Evolutionary conservation across 2,329 filamentous ascomycete genomes (phyloP).

Genomic region (Purpureocillium takamizusanense): DNA sequence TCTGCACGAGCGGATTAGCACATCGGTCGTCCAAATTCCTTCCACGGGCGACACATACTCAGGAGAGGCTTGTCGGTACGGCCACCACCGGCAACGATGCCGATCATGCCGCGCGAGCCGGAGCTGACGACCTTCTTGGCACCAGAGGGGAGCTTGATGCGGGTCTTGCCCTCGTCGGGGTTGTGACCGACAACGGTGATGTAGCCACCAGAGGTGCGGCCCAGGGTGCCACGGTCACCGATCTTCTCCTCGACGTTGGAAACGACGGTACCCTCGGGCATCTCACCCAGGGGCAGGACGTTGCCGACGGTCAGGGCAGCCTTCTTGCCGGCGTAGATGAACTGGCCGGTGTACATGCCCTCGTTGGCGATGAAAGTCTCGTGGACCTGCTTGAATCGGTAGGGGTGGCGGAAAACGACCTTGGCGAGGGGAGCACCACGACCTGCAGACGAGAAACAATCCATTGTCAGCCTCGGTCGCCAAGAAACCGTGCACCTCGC

Average conservation of each 20-base stretch:
- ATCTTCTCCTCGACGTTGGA: constrained; percentile 99
- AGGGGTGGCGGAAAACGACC: constrained; percentile 95
- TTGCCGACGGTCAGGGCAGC: constrained; percentile 94
- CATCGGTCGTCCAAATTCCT: not conserved
- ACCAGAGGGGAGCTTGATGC: constrained; percentile 97
- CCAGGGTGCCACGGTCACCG: constrained; percentile 92
- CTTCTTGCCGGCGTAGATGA: constrained; percentile 99
- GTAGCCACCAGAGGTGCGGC: constrained; percentile 98
- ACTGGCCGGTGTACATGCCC: constrained; percentile 99
- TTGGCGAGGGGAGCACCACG: constrained; percentile 96
- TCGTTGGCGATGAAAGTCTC: constrained; percentile 99
- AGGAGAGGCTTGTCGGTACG: constrained; percentile 99
- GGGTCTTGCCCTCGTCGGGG: constrained; percentile 98
- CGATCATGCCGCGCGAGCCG: constrained; percentile 93
- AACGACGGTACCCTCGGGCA: constrained; percentile 98
- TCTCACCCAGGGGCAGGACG: constrained; percentile 85
- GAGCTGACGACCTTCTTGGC: constrained; percentile 98
- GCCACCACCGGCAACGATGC: constrained; percentile 98
- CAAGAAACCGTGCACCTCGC: constrained; percentile 4
- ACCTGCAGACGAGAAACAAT: constrained; percentile 21
- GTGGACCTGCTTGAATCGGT: constrained; percentile 94
- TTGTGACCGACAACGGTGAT: constrained; percentile 97
- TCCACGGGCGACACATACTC: constrained; percentile 47
- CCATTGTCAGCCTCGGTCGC: constrained; percentile 15
- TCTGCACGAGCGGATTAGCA: constrained; percentile 42